These are phyloP conservation scores for Dioscorea dumetorum DNA, from an alignment of 106 monocot species.

Conservation along the genomic window DNA sequence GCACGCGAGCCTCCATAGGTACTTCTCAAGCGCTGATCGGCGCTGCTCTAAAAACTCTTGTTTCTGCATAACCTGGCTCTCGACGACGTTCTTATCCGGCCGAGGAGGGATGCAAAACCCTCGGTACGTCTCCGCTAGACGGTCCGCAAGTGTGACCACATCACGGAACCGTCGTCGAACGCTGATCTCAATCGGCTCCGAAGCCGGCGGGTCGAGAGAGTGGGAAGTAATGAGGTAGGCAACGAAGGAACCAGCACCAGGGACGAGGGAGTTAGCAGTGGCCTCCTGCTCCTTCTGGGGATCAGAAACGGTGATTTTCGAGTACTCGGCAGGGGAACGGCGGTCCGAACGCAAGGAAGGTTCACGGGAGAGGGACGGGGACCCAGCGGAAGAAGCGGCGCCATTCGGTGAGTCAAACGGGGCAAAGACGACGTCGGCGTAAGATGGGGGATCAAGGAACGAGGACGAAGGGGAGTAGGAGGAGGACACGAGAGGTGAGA, in stretches of 20 bases:
- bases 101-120: slow-evolving; percentile 81
- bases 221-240: slow-evolving; percentile 61
- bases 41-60: slow-evolving; percentile 89
- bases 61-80: slow-evolving; percentile 92
- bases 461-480: slow-evolving; percentile 22
- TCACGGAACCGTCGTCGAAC: slow-evolving; percentile 90
- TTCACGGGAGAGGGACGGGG: not conserved
- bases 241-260: slow-evolving; percentile 48
- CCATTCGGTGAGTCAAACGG: slow-evolving; percentile 8
- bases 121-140: slow-evolving; percentile 65
- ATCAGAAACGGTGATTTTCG: slow-evolving; percentile 62
- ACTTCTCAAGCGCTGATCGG: slow-evolving; percentile 66
- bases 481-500: slow-evolving; percentile 24
- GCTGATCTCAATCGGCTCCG: slow-evolving; percentile 13
- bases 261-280: slow-evolving; percentile 53
- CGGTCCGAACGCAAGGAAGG: slow-evolving; percentile 9
- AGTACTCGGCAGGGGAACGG: slow-evolving; percentile 26
- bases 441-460: slow-evolving; percentile 79
- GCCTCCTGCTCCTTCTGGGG: slow-evolving; percentile 64
- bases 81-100: slow-evolving; percentile 84
- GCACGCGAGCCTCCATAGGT: slow-evolving; percentile 49
- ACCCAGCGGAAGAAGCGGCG: slow-evolving; percentile 1
- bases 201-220: not conserved
- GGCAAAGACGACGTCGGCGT: slow-evolving; percentile 62
- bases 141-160: slow-evolving; percentile 83